Conservation (phyloP, 306 rosid species). For the Trichosanthes truncata region DNA sequence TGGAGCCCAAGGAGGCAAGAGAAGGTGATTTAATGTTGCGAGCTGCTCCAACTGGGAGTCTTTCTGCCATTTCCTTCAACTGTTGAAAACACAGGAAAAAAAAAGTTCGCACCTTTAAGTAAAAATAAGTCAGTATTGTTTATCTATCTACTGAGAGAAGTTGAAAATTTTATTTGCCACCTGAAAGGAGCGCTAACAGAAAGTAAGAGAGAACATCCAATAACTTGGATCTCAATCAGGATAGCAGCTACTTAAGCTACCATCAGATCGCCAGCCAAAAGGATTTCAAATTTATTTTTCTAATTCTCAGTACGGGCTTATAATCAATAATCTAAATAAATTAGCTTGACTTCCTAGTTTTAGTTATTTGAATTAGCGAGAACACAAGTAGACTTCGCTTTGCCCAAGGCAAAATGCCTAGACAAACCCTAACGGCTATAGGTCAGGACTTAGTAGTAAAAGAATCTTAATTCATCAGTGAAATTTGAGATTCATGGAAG, state of each 20-base stretch:
- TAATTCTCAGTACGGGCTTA: neutral
- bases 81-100: slow-evolving; percentile 19
- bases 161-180: neutral
- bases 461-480: neutral
- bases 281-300: neutral
- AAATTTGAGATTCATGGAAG: neutral
- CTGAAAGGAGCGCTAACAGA: neutral
- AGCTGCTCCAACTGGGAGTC: slow-evolving; percentile 85
- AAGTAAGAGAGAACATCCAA: neutral
- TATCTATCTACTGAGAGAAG: neutral
- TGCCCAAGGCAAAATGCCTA: neutral
- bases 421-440: neutral
- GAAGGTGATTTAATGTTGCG: slow-evolving; percentile 59
- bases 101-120: neutral
- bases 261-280: neutral
- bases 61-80: slow-evolving; percentile 99
- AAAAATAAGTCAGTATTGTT: too few relatives aligned
- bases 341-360: neutral
- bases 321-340: neutral
- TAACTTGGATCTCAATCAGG: neutral
- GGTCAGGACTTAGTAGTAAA: neutral
- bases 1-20: slow-evolving; percentile 68
- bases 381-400: neutral
- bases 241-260: neutral
- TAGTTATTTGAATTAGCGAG: neutral